These are phyloP conservation scores for Mediolabrus comicus DNA, from an alignment of 108 stramenopile genomes.

Conservation along the genomic window DNA sequence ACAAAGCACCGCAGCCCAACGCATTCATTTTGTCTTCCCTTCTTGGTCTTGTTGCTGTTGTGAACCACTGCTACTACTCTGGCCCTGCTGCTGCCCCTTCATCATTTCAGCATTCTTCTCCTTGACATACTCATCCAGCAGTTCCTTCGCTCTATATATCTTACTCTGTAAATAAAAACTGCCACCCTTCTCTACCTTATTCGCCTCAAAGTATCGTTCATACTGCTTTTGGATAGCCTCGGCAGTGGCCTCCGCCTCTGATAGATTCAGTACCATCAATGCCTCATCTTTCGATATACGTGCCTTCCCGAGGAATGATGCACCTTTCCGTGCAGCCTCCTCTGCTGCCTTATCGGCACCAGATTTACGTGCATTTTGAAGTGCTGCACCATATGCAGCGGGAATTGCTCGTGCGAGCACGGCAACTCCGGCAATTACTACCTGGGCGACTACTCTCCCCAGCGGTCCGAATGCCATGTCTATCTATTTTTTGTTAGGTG, in stretches of 20 bases:
- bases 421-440: conserved; percentile 34
- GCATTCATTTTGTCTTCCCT: not conserved
- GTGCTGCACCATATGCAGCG: conserved; percentile 44
- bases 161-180: conserved; percentile 99
- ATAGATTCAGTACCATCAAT: conserved; percentile 63
- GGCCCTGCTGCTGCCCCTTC: not conserved
- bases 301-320: conserved; percentile 43
- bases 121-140: conserved; percentile 70
- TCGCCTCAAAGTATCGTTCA: conserved; percentile 90
- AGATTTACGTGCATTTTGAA: conserved; percentile 43
- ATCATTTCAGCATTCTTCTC: conserved; percentile 48
- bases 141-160: conserved; percentile 92
- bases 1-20: not conserved
- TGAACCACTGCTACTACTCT: not conserved
- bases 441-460: conserved; percentile 40
- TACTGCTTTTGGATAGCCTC: conserved; percentile 69
- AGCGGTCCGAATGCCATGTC: conserved; percentile 46
- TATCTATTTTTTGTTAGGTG: too few relatives aligned
- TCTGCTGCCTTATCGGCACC: conserved; percentile 39
- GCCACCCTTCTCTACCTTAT: conserved; percentile 92
- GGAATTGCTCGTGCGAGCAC: conserved; percentile 46
- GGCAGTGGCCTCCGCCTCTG: conserved; percentile 53
- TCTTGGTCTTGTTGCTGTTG: not conserved
- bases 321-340: conserved; percentile 31
- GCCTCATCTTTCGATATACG: conserved; percentile 68